Conservation (phyloP, 176 grass and related monocot genomes). For the Raddia guianensis region DNA sequence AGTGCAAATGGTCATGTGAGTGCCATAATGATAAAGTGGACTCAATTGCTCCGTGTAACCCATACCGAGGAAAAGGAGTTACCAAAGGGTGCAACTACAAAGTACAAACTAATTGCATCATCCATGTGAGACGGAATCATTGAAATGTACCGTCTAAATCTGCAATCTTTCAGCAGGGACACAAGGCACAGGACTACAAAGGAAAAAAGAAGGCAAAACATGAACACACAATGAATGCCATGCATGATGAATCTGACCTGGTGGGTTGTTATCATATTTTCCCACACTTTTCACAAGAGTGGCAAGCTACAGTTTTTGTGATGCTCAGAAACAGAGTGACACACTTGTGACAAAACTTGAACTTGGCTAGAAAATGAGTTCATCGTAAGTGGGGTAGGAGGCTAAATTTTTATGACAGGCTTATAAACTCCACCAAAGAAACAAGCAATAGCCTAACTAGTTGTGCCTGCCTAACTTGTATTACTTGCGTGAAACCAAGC, state of each 20-base stretch:
- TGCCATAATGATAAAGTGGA: conserved; percentile 56
- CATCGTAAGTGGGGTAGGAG: no score
- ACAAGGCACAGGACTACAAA: conserved; percentile 29
- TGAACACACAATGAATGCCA: conserved; percentile 18
- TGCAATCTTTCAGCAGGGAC: conserved; percentile 8
- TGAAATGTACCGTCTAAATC: conserved; percentile 23
- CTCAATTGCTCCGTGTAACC: conserved; percentile 30
- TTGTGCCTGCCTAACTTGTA: no score
- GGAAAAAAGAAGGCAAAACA: conserved; percentile 13
- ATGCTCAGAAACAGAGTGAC: no score
- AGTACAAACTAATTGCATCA: conserved; percentile 51
- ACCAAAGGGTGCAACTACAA: conserved; percentile 31
- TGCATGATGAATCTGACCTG: not conserved
- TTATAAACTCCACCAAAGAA: no score
- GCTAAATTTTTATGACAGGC: no score
- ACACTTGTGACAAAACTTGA: no score
- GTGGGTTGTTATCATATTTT: no score
- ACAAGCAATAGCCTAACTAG: no score
- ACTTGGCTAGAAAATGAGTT: no score
- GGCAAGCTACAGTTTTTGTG: no score
- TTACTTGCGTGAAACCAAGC: no score
- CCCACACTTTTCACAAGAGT: no score
- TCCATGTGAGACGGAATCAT: conserved; percentile 1
- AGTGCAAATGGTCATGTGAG: conserved; percentile 56
- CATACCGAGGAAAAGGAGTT: conserved; percentile 41